Evolutionary conservation across 345 rosid genomes (phyloP).

Genomic region (Laguncularia racemosa): DNA sequence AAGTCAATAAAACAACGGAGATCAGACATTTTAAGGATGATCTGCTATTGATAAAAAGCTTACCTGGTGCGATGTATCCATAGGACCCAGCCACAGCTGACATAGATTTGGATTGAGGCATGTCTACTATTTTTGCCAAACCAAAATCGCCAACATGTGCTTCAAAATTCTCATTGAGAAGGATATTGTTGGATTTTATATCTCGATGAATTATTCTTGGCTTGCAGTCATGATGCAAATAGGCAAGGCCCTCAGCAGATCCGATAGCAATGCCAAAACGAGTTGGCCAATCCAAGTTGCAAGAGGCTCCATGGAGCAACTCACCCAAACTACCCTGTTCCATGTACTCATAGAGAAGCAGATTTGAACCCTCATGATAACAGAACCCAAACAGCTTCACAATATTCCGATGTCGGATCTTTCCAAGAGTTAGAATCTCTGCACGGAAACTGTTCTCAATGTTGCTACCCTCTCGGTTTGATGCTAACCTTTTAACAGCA

Average conservation of each 20-base stretch:
- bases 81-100: conserved; percentile 98
- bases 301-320: conserved; percentile 58
- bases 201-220: conserved; percentile 93
- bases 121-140: conserved; percentile 88
- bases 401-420: conserved; percentile 86
- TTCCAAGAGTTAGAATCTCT: conserved; percentile 84
- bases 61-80: conserved; percentile 99
- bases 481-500: conserved; percentile 77
- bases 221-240: conserved; percentile 91
- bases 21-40: background rate
- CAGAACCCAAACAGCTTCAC: conserved; percentile 92
- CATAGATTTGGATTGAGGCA: conserved; percentile 93
- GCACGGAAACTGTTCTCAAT: conserved; percentile 84
- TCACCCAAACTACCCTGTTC: conserved; percentile 85
- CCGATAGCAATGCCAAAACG: conserved; percentile 85
- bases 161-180: conserved; percentile 80
- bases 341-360: conserved; percentile 88
- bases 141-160: conserved; percentile 99
- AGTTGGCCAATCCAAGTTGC: conserved; percentile 66
- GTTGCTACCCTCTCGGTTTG: conserved; percentile 73
- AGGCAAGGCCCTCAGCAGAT: conserved; percentile 94
- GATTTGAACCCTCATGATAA: conserved; percentile 76
- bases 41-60: conserved; percentile 2
- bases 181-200: conserved; percentile 87
- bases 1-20: background rate